phyloP scores from a whole-genome alignment of 495 filamentous ascomycete genomes.

The Podospora pseudoanserina region DNA sequence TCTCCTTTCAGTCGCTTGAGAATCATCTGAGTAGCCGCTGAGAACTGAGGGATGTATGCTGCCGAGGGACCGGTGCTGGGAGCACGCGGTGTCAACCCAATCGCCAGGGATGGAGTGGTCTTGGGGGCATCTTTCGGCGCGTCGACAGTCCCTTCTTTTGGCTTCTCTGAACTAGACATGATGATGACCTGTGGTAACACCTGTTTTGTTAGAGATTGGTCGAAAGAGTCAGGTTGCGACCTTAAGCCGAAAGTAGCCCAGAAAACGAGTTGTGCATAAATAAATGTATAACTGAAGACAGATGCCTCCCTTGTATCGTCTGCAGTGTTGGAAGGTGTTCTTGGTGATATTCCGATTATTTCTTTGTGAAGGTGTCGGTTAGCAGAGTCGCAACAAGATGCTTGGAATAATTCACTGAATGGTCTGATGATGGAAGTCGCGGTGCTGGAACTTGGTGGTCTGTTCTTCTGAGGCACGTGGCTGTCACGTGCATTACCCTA shows the following conservation, averaged over 20 bases:
- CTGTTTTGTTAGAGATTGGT: not conserved
- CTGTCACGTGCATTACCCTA: slow-evolving; percentile 10
- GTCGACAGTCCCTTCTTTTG: not conserved
- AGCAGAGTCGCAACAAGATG: not conserved
- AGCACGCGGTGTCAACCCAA: slow-evolving; percentile 27
- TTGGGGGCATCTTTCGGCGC: not conserved
- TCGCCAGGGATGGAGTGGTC: slow-evolving; percentile 11
- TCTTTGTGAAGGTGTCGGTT: not conserved
- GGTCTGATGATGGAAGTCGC: not conserved
- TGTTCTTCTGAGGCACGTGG: slow-evolving; percentile 12
- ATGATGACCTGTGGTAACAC: not conserved
- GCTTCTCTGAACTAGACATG: not conserved
- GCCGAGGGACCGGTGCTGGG: slow-evolving; percentile 10
- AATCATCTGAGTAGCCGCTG: slow-evolving; percentile 55
- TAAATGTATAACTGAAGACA: not conserved
- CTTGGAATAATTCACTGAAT: not conserved
- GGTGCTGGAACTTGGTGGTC: slow-evolving; percentile 4
- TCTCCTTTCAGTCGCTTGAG: slow-evolving; percentile 50
- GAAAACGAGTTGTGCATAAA: not conserved
- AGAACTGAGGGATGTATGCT: slow-evolving; percentile 50
- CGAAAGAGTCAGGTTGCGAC: not conserved
- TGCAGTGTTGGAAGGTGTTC: not conserved
- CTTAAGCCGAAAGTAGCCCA: not conserved
- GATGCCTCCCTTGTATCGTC: not conserved
- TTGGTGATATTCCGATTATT: not conserved